phyloP scores from a whole-genome alignment of 768 basidiomycete genomes.

The Glaciozyma antarctica region DNA sequence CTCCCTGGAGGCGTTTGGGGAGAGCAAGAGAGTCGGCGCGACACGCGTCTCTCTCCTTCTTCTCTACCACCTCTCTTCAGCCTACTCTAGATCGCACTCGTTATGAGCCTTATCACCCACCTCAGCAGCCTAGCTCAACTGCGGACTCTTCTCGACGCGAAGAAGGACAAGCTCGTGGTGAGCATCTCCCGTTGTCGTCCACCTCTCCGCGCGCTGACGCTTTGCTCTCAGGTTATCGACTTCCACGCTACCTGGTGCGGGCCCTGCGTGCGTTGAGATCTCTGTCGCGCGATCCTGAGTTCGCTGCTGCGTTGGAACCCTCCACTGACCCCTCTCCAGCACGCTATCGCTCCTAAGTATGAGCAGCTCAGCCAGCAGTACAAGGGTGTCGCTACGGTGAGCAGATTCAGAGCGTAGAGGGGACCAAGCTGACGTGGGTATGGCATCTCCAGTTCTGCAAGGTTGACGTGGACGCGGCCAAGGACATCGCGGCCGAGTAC shows the following conservation, averaged over 20 bases:
- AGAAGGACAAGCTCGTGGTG: slow-evolving; percentile 16
- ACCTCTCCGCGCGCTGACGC: background rate
- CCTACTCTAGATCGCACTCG: background rate
- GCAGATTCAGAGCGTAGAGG: slow-evolving; percentile 11
- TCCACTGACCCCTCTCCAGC: background rate
- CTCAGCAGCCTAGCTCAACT: slow-evolving; percentile 8
- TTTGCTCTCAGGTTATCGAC: slow-evolving; percentile 7
- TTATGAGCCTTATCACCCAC: slow-evolving; percentile 28
- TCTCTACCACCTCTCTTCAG: background rate
- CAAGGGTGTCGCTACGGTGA: slow-evolving; percentile 37
- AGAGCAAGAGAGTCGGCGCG: background rate
- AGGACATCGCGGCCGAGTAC: slow-evolving; percentile 38
- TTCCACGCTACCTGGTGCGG: slow-evolving; percentile 17
- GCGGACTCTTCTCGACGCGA: slow-evolving; percentile 17
- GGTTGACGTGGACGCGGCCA: slow-evolving; percentile 15
- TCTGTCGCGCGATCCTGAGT: background rate
- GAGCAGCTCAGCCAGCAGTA: slow-evolving; percentile 38
- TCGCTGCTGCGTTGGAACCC: too few relatives aligned
- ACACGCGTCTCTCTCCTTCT: background rate
- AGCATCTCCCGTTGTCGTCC: too few relatives aligned
- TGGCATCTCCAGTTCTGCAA: background rate
- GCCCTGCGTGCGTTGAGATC: background rate
- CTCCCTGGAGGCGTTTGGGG: background rate
- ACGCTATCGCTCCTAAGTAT: slow-evolving; percentile 40
- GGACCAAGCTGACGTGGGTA: background rate